Percentiles rank a stretch among this genome's conserved stretches.
Conservation (phyloP, 2,329 filamentous ascomycete genomes). For the Ophiostoma montium region DNA sequence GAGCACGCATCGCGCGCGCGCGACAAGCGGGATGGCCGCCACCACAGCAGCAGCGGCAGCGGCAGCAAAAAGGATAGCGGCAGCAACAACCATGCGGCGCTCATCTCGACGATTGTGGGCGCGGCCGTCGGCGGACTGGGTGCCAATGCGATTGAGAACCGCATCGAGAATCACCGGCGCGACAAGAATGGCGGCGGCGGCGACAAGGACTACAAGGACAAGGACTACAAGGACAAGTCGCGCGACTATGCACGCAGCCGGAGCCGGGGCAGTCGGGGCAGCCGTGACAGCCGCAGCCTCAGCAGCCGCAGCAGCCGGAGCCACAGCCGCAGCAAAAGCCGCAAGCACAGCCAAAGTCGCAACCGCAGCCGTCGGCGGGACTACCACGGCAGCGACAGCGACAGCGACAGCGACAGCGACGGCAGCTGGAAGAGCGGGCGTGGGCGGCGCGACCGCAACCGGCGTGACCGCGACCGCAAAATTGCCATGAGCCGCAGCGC, state of each 20-base stretch:
- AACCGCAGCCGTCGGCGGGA: slow-evolving; percentile 1
- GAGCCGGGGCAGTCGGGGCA: slow-evolving; percentile 4
- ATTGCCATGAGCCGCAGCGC: slow-evolving; percentile 9
- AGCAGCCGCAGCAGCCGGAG: too few relatives aligned
- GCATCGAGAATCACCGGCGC: slow-evolving; percentile 25
- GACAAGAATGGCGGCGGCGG: slow-evolving; percentile 18
- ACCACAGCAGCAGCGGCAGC: slow-evolving; percentile 15
- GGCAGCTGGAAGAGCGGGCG: background rate
- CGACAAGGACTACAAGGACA: slow-evolving; percentile 10
- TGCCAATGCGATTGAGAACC: slow-evolving; percentile 35
- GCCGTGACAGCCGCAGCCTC: background rate
- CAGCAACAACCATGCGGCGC: slow-evolving; percentile 14
- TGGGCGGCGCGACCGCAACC: slow-evolving; percentile 14
- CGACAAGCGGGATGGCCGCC: slow-evolving; percentile 15
- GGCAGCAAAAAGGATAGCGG: slow-evolving; percentile 12
- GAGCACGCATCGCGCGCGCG: slow-evolving; percentile 18
- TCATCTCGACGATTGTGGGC: slow-evolving; percentile 37
- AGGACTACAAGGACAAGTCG: slow-evolving; percentile 9
- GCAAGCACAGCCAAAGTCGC: slow-evolving; percentile 2
- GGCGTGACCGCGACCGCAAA: slow-evolving; percentile 11
- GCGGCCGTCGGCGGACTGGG: slow-evolving; percentile 41
- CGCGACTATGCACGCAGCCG: slow-evolving; percentile 13
- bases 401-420: slow-evolving; percentile 8
- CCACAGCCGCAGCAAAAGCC: slow-evolving; percentile 13
- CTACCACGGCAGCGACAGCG: slow-evolving; percentile 13